These are phyloP conservation scores for Cyberlindnera mycetangii DNA, from an alignment of 805 yeast genomes.

Conservation along the genomic window DNA sequence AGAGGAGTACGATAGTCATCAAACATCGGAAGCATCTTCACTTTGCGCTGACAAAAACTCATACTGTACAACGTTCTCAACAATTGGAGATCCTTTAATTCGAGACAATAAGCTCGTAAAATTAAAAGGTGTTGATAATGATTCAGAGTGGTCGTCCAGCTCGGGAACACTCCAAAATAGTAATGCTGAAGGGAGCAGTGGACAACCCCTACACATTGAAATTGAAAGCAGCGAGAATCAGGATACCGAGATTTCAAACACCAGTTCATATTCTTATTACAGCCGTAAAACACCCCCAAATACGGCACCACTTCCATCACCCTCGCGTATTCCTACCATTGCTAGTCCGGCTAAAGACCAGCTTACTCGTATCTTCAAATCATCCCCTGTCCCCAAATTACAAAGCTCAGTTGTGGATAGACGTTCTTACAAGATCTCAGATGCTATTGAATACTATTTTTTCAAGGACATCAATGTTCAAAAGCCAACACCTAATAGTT, in stretches of 20 bases:
- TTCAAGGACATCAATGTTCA: neutral
- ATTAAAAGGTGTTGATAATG: neutral
- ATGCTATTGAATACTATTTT: slow-evolving; percentile 4
- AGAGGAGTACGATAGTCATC: neutral
- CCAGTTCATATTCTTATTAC: neutral
- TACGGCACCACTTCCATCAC: neutral
- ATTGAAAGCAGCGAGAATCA: too few species aligned
- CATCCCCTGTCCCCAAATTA: neutral
- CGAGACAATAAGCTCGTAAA: neutral
- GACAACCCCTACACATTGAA: too few species aligned
- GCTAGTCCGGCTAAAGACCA: neutral
- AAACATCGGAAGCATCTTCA: neutral
- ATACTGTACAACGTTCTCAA: too few species aligned
- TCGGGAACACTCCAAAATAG: slow-evolving; percentile 1
- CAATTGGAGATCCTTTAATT: neutral
- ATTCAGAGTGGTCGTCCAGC: neutral
- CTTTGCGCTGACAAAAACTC: too few species aligned
- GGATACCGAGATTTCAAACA: neutral
- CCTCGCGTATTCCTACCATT: slow-evolving; percentile 7
- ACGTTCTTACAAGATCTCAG: slow-evolving; percentile 3
- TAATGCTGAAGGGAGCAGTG: too few species aligned
- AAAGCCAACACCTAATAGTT: neutral
- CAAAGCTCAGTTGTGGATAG: neutral
- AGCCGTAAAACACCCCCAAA: neutral
- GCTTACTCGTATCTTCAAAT: neutral